Percentiles rank a stretch among this genome's conserved stretches.
These are phyloP conservation scores for Pyrenula massariospora DNA, from an alignment of 495 filamentous ascomycete species.

Conservation along the genomic window DNA sequence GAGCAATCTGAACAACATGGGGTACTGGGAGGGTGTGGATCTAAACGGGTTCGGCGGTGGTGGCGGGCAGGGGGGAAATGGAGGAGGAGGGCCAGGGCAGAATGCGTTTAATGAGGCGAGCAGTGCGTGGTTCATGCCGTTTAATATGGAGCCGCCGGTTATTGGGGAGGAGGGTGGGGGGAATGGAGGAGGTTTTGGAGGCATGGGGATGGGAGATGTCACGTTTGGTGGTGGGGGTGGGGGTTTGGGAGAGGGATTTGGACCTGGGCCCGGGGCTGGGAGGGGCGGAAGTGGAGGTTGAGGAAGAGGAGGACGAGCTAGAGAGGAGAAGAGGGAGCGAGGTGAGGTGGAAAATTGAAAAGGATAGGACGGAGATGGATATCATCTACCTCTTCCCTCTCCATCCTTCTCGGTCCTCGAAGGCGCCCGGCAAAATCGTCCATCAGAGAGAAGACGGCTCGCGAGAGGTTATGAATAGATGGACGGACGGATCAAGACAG, in stretches of 20 bases:
- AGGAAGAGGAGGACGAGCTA: neutral
- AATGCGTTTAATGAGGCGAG: slow-evolving; percentile 41
- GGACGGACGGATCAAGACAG: no score
- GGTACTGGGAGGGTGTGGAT: slow-evolving; percentile 4
- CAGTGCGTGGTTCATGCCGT: slow-evolving; percentile 87
- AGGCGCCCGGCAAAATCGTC: no score
- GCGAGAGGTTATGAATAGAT: no score
- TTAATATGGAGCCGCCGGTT: slow-evolving; percentile 73
- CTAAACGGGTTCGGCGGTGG: neutral
- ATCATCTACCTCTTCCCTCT: no score
- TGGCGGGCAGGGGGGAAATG: neutral
- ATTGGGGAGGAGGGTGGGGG: slow-evolving; percentile 30
- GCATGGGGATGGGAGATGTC: neutral
- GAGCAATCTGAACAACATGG: slow-evolving; percentile 3
- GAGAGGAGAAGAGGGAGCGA: no score
- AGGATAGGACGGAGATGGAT: no score
- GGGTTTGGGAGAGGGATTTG: neutral
- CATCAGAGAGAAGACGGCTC: no score
- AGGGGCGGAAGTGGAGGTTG: neutral
- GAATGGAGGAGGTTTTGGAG: neutral
- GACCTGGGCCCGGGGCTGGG: neutral
- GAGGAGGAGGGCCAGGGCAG: neutral
- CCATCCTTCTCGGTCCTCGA: no score
- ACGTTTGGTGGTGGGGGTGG: neutral
- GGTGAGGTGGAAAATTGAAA: no score